Conservation (phyloP, 371 early-diverging fungal genomes). For the Lichtheimia ornata region DNA sequence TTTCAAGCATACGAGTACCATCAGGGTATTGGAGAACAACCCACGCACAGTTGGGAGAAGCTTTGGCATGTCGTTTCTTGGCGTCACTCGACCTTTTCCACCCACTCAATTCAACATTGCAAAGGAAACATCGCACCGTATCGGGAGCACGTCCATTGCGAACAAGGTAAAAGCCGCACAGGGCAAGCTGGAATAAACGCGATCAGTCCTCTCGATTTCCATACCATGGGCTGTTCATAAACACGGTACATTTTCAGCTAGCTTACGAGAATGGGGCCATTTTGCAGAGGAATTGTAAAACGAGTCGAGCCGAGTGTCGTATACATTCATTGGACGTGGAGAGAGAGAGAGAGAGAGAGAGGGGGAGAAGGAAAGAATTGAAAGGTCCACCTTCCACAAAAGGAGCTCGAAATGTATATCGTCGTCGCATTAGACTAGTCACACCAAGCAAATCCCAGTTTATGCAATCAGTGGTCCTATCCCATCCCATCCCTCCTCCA, state of each 20-base stretch:
- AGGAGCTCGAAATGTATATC: too few relatives aligned
- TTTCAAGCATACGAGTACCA: not conserved
- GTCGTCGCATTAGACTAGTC: too few relatives aligned
- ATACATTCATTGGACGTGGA: too few relatives aligned
- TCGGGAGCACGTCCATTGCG: constrained; percentile 17
- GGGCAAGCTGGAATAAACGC: constrained; percentile 25
- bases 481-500: too few relatives aligned
- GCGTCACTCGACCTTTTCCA: constrained; percentile 29
- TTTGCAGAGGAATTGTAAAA: constrained; percentile 17
- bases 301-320: constrained; percentile 15
- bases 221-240: not conserved
- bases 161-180: constrained; percentile 33
- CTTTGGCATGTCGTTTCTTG: constrained; percentile 23
- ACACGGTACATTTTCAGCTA: constrained; percentile 22
- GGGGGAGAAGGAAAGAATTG: too few relatives aligned
- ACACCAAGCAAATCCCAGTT: too few relatives aligned
- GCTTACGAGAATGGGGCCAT: constrained; percentile 24
- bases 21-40: constrained; percentile 28
- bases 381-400: too few relatives aligned
- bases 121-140: constrained; percentile 30
- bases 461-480: too few relatives aligned
- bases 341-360: too few relatives aligned
- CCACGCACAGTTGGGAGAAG: constrained; percentile 32
- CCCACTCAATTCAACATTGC: constrained; percentile 30
- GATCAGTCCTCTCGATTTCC: not conserved